These are phyloP conservation scores for Tremellales sp. DNA, from an alignment of 1,284 basidiomycete species.

Conservation along the genomic window DNA sequence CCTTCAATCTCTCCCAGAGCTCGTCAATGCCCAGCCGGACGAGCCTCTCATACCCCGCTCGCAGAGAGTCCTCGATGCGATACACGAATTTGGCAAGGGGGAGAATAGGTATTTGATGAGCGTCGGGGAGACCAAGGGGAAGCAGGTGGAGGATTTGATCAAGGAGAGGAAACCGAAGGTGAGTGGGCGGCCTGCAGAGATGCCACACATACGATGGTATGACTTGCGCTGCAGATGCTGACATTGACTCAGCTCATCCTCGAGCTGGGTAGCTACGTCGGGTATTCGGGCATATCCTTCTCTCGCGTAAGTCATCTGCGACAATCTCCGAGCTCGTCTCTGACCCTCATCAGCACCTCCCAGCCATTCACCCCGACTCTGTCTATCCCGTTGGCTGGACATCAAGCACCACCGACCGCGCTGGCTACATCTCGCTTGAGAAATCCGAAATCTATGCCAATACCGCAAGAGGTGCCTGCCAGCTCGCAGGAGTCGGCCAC, in stretches of 20 bases:
- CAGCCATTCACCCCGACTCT: slow-evolving; percentile 22
- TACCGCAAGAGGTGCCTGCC: slow-evolving; percentile 31
- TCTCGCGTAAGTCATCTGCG: slow-evolving; percentile 24
- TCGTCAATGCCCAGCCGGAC: slow-evolving; percentile 16
- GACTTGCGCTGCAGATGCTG: too few relatives aligned
- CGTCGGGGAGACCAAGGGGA: slow-evolving; percentile 40
- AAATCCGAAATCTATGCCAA: slow-evolving; percentile 35
- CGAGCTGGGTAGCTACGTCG: slow-evolving; percentile 40
- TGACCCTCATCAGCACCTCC: slow-evolving; percentile 23
- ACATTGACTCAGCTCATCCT: slow-evolving; percentile 27
- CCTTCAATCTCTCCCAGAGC: slow-evolving; percentile 23
- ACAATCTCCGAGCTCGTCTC: neutral
- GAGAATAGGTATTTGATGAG: slow-evolving; percentile 43
- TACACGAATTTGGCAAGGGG: slow-evolving; percentile 40
- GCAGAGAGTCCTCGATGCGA: slow-evolving; percentile 38
- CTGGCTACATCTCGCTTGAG: slow-evolving; percentile 40
- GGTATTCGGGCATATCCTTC: slow-evolving; percentile 42
- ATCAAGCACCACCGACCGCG: slow-evolving; percentile 14
- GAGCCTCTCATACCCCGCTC: slow-evolving; percentile 26
- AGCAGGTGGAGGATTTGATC: slow-evolving; percentile 33
- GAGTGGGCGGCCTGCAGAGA: slow-evolving; percentile 1
- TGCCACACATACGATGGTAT: neutral
- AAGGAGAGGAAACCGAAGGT: slow-evolving; percentile 35
- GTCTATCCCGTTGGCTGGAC: slow-evolving; percentile 33
- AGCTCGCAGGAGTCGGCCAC: slow-evolving; percentile 33